Base-by-base conservation (phyloP, 306 rosid species). In the Cucumis sativus region DNA sequence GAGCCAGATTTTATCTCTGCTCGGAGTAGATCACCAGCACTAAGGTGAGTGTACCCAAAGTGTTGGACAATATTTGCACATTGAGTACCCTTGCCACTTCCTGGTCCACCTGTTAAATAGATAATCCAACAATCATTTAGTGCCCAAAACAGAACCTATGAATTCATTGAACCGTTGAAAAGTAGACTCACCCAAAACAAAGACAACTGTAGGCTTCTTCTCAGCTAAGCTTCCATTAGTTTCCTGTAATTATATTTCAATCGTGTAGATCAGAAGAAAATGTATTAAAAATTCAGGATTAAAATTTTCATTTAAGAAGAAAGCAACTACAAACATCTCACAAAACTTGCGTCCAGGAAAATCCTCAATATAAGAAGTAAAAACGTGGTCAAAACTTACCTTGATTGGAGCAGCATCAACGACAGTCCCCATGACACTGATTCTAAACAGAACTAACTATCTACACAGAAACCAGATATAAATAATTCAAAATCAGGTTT, bases 1-100 rank as follows among this genome's bases (percentile, higher is more conserved):
- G 99, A 96, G 71, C 97, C 99, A 77, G 99, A 96, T 80, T 88
- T 91, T 70, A 89, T 92, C 85, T 96, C 99, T 78, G 89, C 99
- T 61, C 99, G 89, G 66, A 96, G 90, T 84, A 96, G 99, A 87
- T 96, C 99, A n/a, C 99, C 99, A 66, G 99, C 99, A 84, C 99
- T 96, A 75, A 96, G 99, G 84, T 96, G 99, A 79, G 93, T 89
- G 83, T 64, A 96, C 82, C 96, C 93, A 40, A 86, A 96, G 49
- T 88, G 80, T 68, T 92, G 33, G 0, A 91, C 96, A 84, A 96
- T 84, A 68, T 88, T 91, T 65, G 92, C 84, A 89, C 98, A 96
- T 69, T 96, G 99, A 35, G 99, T 96, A 76, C 98, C 99, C 88
- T 96, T 96, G 81, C 99, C 99, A 49, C 99, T 92, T 63, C 99